A percentile compares a stretch with the other conserved stretches of the same genome.
Evolutionary conservation across 805 yeast genomes (phyloP).

Genomic region (Danielia reshetovae): DNA sequence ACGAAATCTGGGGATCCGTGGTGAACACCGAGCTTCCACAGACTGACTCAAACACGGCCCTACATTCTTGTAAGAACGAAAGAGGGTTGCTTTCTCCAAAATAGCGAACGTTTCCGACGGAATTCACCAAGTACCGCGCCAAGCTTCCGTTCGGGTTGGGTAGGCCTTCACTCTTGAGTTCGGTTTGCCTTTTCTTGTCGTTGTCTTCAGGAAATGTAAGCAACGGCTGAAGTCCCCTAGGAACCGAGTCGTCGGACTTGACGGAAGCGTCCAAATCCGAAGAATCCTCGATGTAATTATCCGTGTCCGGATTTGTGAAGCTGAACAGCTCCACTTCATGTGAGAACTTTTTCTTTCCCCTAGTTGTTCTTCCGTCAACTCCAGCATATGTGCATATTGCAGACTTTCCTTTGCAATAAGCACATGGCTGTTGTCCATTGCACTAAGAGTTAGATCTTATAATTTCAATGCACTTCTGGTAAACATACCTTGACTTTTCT

Average conservation of each 20-base stretch:
- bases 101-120: slow-evolving; percentile 32
- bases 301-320: neutral
- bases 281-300: too few species aligned
- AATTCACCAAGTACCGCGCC: slow-evolving; percentile 30
- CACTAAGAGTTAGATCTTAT: slow-evolving; percentile 7
- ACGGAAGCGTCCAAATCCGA: too few species aligned
- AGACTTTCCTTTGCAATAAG: slow-evolving; percentile 25
- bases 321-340: neutral
- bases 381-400: slow-evolving; percentile 28
- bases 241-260: neutral
- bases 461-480: slow-evolving; percentile 1
- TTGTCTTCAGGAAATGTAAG: slow-evolving; percentile 11
- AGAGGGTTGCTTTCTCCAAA: slow-evolving; percentile 42
- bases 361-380: slow-evolving; percentile 18
- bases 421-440: slow-evolving; percentile 33
- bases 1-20: slow-evolving; percentile 33
- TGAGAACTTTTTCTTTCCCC: slow-evolving; percentile 9
- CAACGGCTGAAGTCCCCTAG: slow-evolving; percentile 13
- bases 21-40: slow-evolving; percentile 33
- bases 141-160: slow-evolving; percentile 13
- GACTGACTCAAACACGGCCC: slow-evolving; percentile 30
- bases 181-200: slow-evolving; percentile 5
- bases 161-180: slow-evolving; percentile 2
- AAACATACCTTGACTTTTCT: slow-evolving; percentile 27
- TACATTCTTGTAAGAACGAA: slow-evolving; percentile 37